Evolutionary conservation across 2,329 filamentous ascomycete species (phyloP), one percentile per base, ranked within the genome.

Genomic region (Allantophomopsis lycopodina): DNA sequence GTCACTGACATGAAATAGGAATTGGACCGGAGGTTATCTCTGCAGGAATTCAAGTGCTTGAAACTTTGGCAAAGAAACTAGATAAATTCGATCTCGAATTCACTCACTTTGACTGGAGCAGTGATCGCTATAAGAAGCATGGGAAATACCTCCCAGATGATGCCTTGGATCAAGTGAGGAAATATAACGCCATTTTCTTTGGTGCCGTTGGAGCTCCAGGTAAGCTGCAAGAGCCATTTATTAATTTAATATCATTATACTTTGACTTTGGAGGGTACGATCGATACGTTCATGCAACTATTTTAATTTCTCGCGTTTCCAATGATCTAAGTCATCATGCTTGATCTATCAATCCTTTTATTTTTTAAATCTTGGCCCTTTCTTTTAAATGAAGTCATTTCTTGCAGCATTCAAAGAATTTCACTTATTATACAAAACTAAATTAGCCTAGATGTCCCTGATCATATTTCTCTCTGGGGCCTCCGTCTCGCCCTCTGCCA

Each of bases 1-100:
- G 8, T 28, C 23, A 28, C 23, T 28, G 23, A 28, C 10, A 10
- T 8, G 8, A 28, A 6, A 12, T 12, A 28, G 23, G 23, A 28
- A 79, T 81, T 38, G 75, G 76, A 20, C 63, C 65, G 2, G 75
- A 80, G 53, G 74, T 80, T n/a, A 65, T 79, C 23, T 60, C 65
- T 20, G 73, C 72, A 2, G 68, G 72, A 3, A 71, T 82, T 7
- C 61, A 68, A 33, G 79, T 79, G 0, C 57, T 84, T 38, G 64
- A 75, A 44, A 65, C 66, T 12, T 55, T 79, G 1, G 60, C 64
- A 4, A 52, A 62, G 28, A 60, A 67, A 2, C 59, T 76, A 2
- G 63, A 69, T 32, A 66, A 68, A 0, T 83, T 84, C 55, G 61
- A 67, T 7, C 60, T 84, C 1, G 58, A 72, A 10, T 83, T 82